A percentile compares a stretch with the other conserved stretches of the same genome.
Conservation (phyloP, 2,329 filamentous ascomycete genomes). For the Ampelomyces quisqualis region DNA sequence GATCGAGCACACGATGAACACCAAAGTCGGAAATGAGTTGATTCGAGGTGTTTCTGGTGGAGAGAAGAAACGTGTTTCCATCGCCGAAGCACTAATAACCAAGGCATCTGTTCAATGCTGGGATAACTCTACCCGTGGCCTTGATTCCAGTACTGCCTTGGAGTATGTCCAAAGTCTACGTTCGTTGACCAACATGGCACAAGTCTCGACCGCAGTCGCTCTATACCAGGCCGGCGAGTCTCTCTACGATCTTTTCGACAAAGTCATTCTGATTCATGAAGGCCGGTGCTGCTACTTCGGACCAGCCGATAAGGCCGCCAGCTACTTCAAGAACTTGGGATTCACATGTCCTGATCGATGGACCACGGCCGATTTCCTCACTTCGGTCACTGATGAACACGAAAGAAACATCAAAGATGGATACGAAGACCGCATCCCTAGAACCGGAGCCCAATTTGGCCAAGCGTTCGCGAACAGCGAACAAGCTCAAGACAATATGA, state of each 20-base stretch:
- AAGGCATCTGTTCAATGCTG: constrained; percentile 43
- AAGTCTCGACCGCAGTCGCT: constrained; percentile 64
- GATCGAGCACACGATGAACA: constrained; percentile 69
- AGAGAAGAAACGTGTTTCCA: constrained; percentile 52
- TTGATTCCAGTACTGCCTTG: constrained; percentile 72
- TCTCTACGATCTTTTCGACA: constrained; percentile 44
- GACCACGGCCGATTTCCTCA: constrained; percentile 71
- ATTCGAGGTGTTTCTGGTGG: constrained; percentile 53
- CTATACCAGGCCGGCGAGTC: constrained; percentile 65
- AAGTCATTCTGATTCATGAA: constrained; percentile 45
- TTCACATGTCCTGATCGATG: constrained; percentile 67
- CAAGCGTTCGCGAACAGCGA: constrained; percentile 44
- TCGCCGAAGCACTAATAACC: constrained; percentile 53
- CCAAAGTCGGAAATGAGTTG: constrained; percentile 69
- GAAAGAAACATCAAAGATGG: constrained; percentile 59
- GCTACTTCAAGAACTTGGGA: constrained; percentile 67
- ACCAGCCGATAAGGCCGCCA: constrained; percentile 58
- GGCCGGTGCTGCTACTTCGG: constrained; percentile 61
- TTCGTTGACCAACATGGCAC: constrained; percentile 63
- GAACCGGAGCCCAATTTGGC: constrained; percentile 58
- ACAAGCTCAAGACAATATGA: constrained; percentile 40
- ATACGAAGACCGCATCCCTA: constrained; percentile 59
- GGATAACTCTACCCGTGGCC: constrained; percentile 68
- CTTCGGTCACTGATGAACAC: constrained; percentile 65
- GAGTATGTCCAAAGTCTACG: constrained; percentile 71